phyloP scores from a whole-genome alignment of 768 basidiomycete species.

The Russula virescens region DNA sequence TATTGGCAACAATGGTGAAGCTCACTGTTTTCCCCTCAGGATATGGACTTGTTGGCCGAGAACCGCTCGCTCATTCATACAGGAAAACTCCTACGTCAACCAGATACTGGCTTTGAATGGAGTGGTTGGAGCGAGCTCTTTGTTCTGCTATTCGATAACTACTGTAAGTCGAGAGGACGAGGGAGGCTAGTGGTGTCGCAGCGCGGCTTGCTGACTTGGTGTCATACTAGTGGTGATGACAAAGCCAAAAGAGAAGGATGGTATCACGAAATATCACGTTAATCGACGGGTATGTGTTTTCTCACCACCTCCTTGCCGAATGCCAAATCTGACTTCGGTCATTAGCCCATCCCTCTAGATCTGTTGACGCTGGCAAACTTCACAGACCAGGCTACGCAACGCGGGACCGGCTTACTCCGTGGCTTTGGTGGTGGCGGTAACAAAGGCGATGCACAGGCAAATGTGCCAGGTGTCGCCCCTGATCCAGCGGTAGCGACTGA shows the following conservation, averaged over 20 bases:
- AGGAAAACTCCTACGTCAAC: slow-evolving; percentile 78
- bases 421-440: slow-evolving; percentile 40
- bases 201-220: not conserved
- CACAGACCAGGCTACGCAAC: slow-evolving; percentile 70
- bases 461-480: slow-evolving; percentile 31
- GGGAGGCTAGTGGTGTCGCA: not conserved
- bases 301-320: not conserved
- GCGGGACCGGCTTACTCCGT: slow-evolving; percentile 66
- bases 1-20: not conserved
- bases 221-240: slow-evolving; percentile 72
- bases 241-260: slow-evolving; percentile 75
- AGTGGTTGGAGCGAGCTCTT: slow-evolving; percentile 88
- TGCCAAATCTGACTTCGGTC: not conserved
- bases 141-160: slow-evolving; percentile 92
- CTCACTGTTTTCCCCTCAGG: slow-evolving; percentile 35
- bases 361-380: slow-evolving; percentile 82
- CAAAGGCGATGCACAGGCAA: slow-evolving; percentile 27
- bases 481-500: slow-evolving; percentile 46
- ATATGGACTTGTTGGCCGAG: slow-evolving; percentile 85
- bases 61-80: slow-evolving; percentile 79
- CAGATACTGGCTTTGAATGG: slow-evolving; percentile 84
- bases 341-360: slow-evolving; percentile 88
- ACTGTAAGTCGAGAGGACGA: slow-evolving; percentile 47
- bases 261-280: slow-evolving; percentile 69
- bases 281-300: slow-evolving; percentile 60